A percentile compares a stretch with the other conserved stretches of the same genome.
phyloP scores from a whole-genome alignment of 2,329 filamentous ascomycete genomes.

The Tolypocladium nubicola region DNA sequence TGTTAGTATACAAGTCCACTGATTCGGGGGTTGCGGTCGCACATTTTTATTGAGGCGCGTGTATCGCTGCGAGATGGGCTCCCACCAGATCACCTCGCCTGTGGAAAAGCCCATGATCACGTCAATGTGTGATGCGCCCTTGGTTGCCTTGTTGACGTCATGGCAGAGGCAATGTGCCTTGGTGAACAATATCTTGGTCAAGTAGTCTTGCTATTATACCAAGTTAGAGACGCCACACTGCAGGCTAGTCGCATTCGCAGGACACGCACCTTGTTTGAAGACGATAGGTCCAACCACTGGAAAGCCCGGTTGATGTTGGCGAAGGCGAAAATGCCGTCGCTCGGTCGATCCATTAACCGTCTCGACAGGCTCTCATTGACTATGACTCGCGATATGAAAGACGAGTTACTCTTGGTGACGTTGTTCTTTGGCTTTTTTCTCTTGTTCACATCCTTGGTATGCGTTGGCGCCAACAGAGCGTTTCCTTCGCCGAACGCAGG shows the following conservation, averaged over 20 bases:
- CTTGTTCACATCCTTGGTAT: constrained; percentile 66
- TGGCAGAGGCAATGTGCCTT: constrained; percentile 94
- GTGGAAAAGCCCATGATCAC: constrained; percentile 93
- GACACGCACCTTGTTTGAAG: constrained; percentile 50
- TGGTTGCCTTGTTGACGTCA: constrained; percentile 79
- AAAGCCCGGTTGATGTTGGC: constrained; percentile 93
- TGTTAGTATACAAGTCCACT: constrained; percentile 2
- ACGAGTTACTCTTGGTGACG: constrained; percentile 96
- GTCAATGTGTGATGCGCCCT: constrained; percentile 70
- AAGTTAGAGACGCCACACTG: constrained; percentile 11
- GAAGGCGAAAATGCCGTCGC: constrained; percentile 79
- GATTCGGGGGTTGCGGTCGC: constrained; percentile 13
- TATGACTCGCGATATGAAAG: constrained; percentile 94
- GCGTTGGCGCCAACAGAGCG: constrained; percentile 51
- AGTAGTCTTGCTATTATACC: constrained; percentile 60
- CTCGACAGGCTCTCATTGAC: constrained; percentile 74
- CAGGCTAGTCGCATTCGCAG: neutral
- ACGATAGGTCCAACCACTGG: constrained; percentile 88
- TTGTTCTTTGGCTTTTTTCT: constrained; percentile 94
- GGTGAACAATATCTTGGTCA: constrained; percentile 94
- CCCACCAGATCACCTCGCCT: constrained; percentile 97
- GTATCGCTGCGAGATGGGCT: constrained; percentile 93
- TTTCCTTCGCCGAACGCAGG: constrained; percentile 85
- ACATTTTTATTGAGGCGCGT: constrained; percentile 93
- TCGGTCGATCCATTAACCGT: constrained; percentile 65